Base-by-base conservation (phyloP, 495 filamentous ascomycete genomes). In the Thermochaetoides thermophila region DNA sequence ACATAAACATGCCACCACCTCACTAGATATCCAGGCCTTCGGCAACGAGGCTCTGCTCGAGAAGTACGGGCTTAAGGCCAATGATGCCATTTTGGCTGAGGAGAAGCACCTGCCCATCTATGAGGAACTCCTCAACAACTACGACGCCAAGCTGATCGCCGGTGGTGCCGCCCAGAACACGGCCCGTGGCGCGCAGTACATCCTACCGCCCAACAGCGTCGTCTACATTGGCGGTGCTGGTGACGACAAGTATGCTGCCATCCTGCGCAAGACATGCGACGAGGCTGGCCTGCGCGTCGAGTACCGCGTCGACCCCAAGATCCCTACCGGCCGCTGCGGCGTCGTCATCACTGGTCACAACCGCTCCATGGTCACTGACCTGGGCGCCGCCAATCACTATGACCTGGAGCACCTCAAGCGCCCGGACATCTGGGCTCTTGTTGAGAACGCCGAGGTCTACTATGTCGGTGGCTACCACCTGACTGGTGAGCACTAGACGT, bases 91-190 rank as follows among this genome's bases (percentile, higher is more conserved):
- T 58, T 80, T 99, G 34, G 87, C 87, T 19, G 84, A 91, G 57
- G 71, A 80, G 34, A 78, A 92, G 64, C 89, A 96, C 64, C 67
- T 76, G 55, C 68, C 66, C 34, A 60, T 99, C 56, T 96, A 87
- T 57, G 84, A 94, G 48, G 91, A 99, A 44, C 72, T 96, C 40
- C 67, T 94, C 38, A 71, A 78, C 44, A 77, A 81, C 68, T 77
- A 71, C 52, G 72, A 86, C 45, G 85, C 85, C 41, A 93, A 91
- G 64, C 68, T 94, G 52, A 84, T 99, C 56, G 84, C 89, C 35
- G 89, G 89, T 49, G 89, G 89, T 52, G 91, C 91, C 38, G 89
- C 91, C 17, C 89, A 99, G 61, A 99, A 99, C 73, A 87, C 87
- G 35, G 89, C 91, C 46, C 80, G 89, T 48, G 89, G 89, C 49